These are phyloP conservation scores for Euphorbia neoarborescens DNA, from an alignment of 441 rosid genomes.

Conservation along the genomic window DNA sequence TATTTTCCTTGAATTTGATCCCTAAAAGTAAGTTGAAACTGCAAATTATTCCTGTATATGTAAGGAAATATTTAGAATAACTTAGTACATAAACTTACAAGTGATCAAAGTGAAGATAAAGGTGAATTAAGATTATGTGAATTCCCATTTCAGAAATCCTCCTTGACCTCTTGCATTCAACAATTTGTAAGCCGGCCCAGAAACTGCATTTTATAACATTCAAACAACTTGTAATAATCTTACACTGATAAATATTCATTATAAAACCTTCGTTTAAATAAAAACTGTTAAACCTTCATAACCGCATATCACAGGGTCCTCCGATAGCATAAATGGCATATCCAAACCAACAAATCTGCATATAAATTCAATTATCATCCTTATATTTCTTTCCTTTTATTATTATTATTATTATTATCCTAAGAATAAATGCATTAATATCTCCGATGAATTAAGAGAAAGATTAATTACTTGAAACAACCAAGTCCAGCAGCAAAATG, in stretches of 20 bases:
- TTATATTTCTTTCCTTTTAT: too few species aligned
- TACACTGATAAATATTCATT: too few species aligned
- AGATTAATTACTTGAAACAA: slow-evolving; percentile 47
- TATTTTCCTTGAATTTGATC: too few species aligned
- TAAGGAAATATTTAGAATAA: too few species aligned
- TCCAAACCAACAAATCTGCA: slow-evolving; percentile 70
- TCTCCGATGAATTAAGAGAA: too few species aligned
- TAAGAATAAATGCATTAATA: too few species aligned
- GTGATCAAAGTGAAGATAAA: too few species aligned
- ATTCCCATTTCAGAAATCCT: slow-evolving; percentile 66
- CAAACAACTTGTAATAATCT: not conserved
- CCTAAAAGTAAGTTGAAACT: too few species aligned
- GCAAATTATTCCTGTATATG: too few species aligned
- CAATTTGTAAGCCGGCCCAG: slow-evolving; percentile 71
- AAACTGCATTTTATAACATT: slow-evolving; percentile 27
- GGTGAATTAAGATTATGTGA: slow-evolving; percentile 32
- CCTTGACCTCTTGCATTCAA: slow-evolving; percentile 71
- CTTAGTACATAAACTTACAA: too few species aligned
- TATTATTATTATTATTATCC: too few species aligned
- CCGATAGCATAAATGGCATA: slow-evolving; percentile 70
- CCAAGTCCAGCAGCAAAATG: slow-evolving; percentile 90
- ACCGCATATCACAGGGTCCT: slow-evolving; percentile 83
- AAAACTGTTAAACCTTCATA: slow-evolving; percentile 48
- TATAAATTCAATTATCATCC: not conserved
- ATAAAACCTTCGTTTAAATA: too few species aligned